Conservation (phyloP, 768 basidiomycete genomes). For the Gymnopilus junonius region DNA sequence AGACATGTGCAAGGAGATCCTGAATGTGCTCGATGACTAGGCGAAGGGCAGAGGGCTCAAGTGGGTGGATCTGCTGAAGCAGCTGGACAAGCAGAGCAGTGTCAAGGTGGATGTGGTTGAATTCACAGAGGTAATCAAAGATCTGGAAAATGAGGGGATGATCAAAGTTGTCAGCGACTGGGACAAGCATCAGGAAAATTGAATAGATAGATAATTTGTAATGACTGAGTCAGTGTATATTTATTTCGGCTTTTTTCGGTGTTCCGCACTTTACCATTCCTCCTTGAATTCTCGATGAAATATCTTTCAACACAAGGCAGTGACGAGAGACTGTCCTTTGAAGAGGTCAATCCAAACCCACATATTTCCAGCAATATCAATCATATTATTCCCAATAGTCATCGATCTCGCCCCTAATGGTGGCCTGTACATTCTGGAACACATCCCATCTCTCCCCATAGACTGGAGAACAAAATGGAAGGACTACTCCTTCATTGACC, state of each 20-base stretch:
- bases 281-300: conserved; percentile 57
- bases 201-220: conserved; percentile 34
- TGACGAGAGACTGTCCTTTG: conserved; percentile 78
- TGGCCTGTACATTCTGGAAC: conserved; percentile 92
- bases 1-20: conserved; percentile 87
- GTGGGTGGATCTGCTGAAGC: conserved; percentile 83
- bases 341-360: conserved; percentile 68
- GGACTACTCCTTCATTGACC: conserved; percentile 76
- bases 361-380: conserved; percentile 20
- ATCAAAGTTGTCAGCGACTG: conserved; percentile 88
- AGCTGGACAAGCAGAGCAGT: conserved; percentile 83
- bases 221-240: background rate
- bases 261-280: background rate
- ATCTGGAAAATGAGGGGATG: conserved; percentile 83
- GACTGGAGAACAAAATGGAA: conserved; percentile 86
- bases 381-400: conserved; percentile 54
- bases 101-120: conserved; percentile 79
- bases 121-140: conserved; percentile 79
- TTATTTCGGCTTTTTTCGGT: background rate
- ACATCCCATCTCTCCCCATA: conserved; percentile 79
- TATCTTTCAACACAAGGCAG: conserved; percentile 95
- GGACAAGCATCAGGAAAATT: conserved; percentile 77
- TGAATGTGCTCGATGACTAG: conserved; percentile 61
- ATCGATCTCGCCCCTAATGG: conserved; percentile 97
- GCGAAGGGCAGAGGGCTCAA: conserved; percentile 64